Base-by-base conservation (phyloP, 2,329 filamentous ascomycete genomes). In the Beauveria varroae region DNA sequence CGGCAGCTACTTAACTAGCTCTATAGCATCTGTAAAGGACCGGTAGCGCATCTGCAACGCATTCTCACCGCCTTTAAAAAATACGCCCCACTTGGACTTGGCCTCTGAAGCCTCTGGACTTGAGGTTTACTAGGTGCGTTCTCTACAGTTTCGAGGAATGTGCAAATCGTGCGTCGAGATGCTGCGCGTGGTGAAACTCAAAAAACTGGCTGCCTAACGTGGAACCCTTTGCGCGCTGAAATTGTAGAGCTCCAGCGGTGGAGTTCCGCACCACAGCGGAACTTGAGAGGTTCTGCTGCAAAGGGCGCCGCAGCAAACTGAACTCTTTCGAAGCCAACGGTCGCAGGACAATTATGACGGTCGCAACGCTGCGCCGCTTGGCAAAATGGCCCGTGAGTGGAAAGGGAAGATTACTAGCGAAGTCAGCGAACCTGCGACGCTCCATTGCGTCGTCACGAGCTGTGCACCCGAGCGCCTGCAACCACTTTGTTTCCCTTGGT, bases 401-500 rank as follows among this genome's bases (percentile, higher is more conserved):
- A 8, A 54, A n/a, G 4, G 18, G 14, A 47, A 12, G 2, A 37
- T 20, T 26, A n/a, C 5, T 26, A 12, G n/a, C 14, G 5, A 55
- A 22, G 16, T 2, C 10, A n/a, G 5, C 7, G 28, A 20, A 10
- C 7, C n/a, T 9, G 14, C 54, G 26, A 28, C 47, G 53, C 22
- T 16, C 46, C 5, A 57, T 52, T 44, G n/a, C 44, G 4, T 61
- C 40, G 24, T 52, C 58, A 14, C 50, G 37, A 61, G 26, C 30
- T 24, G 28, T 56, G 61, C 67, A 62, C 52, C 66, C 69, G 49
- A 71, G 68, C 66, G 68, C 65, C 59, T 73, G 67, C 61, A 76
- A 76, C 61, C 74, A 76, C 65, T 76, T 75, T 63, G 72, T 76
- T 44, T 64, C 64, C 16, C 64, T 63, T 60, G 65, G 72, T 75